Conservation (phyloP, 441 rosid genomes). For the Adansonia gregorii region DNA sequence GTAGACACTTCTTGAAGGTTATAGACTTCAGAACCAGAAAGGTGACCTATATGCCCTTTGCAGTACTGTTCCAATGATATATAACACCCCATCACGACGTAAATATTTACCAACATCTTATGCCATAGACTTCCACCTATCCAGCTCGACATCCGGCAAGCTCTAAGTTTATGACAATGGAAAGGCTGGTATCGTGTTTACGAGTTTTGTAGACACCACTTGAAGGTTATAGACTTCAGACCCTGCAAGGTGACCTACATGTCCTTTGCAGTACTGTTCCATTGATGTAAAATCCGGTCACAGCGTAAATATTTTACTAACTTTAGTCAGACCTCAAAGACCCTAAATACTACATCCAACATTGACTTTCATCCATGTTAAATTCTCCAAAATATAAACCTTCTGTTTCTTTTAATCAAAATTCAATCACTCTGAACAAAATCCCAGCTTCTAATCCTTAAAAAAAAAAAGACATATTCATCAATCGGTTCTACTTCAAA, state of each 20-base stretch:
- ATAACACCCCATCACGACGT: background rate
- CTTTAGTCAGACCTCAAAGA: background rate
- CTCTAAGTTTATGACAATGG: slow-evolving; percentile 3
- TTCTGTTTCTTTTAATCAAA: background rate
- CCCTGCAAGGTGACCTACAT: background rate
- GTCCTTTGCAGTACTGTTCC: background rate
- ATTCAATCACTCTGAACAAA: background rate
- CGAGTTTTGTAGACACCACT: background rate
- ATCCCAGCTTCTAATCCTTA: background rate
- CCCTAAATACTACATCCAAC: slow-evolving; percentile 13
- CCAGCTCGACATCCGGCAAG: background rate
- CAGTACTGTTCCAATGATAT: background rate
- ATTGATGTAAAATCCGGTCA: background rate
- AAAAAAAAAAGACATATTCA: background rate
- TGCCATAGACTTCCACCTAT: background rate
- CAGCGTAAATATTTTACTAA: background rate
- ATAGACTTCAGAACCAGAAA: background rate
- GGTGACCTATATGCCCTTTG: background rate
- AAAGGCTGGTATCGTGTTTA: background rate
- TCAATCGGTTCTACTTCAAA: background rate
- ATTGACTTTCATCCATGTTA: background rate
- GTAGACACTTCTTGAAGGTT: background rate
- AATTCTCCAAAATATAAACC: background rate
- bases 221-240: background rate
- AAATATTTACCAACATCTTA: background rate